Base-by-base conservation (phyloP, 2,329 filamentous ascomycete species). In the Cercospora beticola region DNA sequence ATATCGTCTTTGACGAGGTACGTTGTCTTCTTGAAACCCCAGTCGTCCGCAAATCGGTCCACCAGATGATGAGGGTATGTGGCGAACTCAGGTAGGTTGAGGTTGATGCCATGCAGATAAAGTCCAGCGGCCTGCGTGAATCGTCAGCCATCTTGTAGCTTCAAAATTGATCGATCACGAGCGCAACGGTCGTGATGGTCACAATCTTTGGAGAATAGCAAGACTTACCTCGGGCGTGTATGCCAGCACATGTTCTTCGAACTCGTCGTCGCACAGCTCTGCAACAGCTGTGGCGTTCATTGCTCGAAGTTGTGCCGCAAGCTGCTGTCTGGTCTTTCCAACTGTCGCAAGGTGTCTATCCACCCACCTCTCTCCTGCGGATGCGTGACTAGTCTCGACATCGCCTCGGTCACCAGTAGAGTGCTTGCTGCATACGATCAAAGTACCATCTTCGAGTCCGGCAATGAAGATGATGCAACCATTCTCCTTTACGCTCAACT, bases 381-480 rank as follows among this genome's bases (percentile, higher is more conserved):
- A 85, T 3, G 95, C 92, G 83, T 99, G 95, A 81, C 92, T 97
- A 67, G 91, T 73, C 31, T 89, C 86, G 5, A 84, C 81, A 77
- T 96, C 92, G 23, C 81, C 81, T n/a, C 94, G 87, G 26, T 88
- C 84, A 6, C 95, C 95, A 0, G 94, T 98, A 0, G 95, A 98
- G 79, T 99, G 95, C 78, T 99, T 99, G 85, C 94, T 98, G 86
- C 94, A 98, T n/a, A 99, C 94, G 7, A 99, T 84, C 9, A 99
- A 84, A 1, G 92, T 93, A 40, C 88, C 94, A 75, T 97, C 94
- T 76, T 96, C 92, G 23, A 99, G 84, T 14, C 94, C 95, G 16
- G 93, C 90, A 56, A 99, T 89, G 83, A 99, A 99, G 74, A 99
- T 97, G 80, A 99, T 99, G 80, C 95, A 99, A n/a, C 95, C 95